phyloP scores from a whole-genome alignment of 129 eudicot genomes.

The Glebionis coronaria region DNA sequence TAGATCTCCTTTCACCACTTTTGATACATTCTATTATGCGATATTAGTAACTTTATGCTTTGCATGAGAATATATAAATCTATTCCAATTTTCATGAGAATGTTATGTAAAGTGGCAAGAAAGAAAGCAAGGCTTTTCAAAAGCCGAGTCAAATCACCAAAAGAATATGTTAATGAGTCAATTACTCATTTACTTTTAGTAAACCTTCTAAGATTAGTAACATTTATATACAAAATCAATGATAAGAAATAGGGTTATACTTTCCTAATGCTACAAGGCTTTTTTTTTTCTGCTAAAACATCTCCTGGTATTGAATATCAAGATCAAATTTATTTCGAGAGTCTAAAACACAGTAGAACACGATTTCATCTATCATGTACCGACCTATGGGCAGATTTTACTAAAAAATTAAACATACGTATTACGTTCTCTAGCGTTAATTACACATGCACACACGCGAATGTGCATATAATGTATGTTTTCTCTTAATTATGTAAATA shows the following conservation, averaged over 20 bases:
- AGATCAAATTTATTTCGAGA: too few relatives aligned
- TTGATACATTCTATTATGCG: conserved; percentile 34
- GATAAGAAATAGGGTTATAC: neutral
- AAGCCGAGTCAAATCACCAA: conserved; percentile 47
- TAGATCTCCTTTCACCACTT: conserved; percentile 38
- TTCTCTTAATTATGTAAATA: conserved; percentile 10
- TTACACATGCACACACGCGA: conserved; percentile 14
- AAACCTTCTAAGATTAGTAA: too few relatives aligned
- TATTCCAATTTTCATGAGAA: conserved; percentile 33
- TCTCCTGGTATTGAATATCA: too few relatives aligned
- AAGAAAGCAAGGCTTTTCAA: conserved; percentile 47
- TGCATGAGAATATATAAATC: conserved; percentile 42
- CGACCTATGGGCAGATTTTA: too few relatives aligned
- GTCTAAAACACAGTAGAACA: too few relatives aligned
- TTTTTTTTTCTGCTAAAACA: too few relatives aligned
- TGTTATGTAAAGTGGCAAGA: conserved; percentile 43
- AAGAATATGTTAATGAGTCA: conserved; percentile 28
- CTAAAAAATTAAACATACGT: too few relatives aligned
- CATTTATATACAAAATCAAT: neutral
- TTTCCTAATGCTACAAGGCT: too few relatives aligned
- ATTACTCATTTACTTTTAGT: conserved; percentile 39
- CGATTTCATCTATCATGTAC: too few relatives aligned
- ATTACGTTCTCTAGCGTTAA: neutral
- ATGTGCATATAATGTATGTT: neutral
- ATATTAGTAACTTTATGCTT: conserved; percentile 31